Percentiles rank a stretch among this genome's conserved stretches.
These are phyloP conservation scores for Kingdonia uniflora DNA, from an alignment of 164 flowering plant genomes.

Conservation along the genomic window DNA sequence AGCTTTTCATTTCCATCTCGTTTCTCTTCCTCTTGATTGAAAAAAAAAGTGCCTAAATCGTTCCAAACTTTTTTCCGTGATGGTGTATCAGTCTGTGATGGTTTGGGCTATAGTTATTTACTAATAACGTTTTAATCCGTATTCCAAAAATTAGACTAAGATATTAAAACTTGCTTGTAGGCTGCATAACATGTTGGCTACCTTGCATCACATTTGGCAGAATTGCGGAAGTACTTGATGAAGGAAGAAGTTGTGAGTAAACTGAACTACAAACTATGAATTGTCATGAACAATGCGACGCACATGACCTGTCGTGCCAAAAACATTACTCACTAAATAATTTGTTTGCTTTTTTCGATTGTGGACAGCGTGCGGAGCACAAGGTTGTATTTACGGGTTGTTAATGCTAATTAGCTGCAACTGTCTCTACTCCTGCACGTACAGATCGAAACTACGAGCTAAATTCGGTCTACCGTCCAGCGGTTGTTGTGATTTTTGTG, in stretches of 20 bases:
- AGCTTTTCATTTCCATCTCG: too few relatives aligned
- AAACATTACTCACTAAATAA: too few relatives aligned
- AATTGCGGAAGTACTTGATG: background rate
- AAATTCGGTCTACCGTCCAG: slow-evolving; percentile 17
- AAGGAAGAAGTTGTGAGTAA: background rate
- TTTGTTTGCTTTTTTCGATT: background rate
- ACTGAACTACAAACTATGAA: too few relatives aligned
- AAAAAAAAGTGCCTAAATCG: too few relatives aligned
- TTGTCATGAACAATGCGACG: too few relatives aligned
- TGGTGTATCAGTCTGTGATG: too few relatives aligned
- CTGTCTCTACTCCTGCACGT: slow-evolving; percentile 20
- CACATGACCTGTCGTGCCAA: too few relatives aligned
- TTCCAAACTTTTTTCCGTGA: too few relatives aligned
- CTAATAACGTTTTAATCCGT: too few relatives aligned
- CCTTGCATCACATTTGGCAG: slow-evolving; percentile 1
- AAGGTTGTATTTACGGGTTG: slow-evolving; percentile 11
- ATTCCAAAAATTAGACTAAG: too few relatives aligned
- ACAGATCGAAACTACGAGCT: slow-evolving; percentile 16
- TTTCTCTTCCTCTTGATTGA: too few relatives aligned
- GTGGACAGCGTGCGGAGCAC: slow-evolving; percentile 14
- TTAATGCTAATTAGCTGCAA: slow-evolving; percentile 12
- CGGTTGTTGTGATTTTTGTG: slow-evolving; percentile 21
- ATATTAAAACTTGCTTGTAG: background rate
- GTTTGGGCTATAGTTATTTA: too few relatives aligned
- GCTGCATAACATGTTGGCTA: background rate